Base-by-base conservation (phyloP, 352 stramenopile genomes). In the Phytopythium vexans region DNA sequence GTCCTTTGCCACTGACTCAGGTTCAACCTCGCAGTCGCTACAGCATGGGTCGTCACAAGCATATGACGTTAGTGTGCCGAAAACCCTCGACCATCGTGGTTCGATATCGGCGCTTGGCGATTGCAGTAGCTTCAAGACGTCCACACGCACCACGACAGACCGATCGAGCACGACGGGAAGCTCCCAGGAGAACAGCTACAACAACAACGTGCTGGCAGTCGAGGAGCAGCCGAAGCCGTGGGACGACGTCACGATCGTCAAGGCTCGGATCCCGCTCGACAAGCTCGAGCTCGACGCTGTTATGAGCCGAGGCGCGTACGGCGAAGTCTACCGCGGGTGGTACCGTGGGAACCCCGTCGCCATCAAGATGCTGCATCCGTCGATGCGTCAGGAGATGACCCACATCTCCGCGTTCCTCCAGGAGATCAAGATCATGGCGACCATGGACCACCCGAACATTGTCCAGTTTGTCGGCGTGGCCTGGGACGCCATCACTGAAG, bases 351-450 rank as follows among this genome's bases (percentile, higher is more conserved):
- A 77, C n/a, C 48, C 43, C 3, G 71, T 89, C 34, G 77, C 73
- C 11, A 81, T 87, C 48, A 89, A 89, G 56, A 62, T 80, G 44
- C 43, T 77, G 10, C 49, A 68, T 8, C 54, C 54, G 12, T 65
- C 72, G 14, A 74, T 73, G 41, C 53, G 61, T 33, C 69, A 63
- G 34, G 64, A 77, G 34, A 64, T 77, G 68, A 56, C 60, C 31
- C 62, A 86, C 48, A 82, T 86, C 40, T 68, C 75, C 16, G 63
- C 65, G 9, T 86, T 89, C 52, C 52, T 83, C 16, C 51, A 52
- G 11, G 74, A 89, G 52, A 74, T 79, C 39, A 80, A 80, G 50
- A 57, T 86, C 44, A 82, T 88, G 68, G 64, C 76, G 8, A 66
- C 41, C 9, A 44, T 89, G 4, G 70, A 87, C 12, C 81, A 91